Evolutionary conservation across 2,329 filamentous ascomycete species (phyloP).

Genomic region (Thelonectria rubi): DNA sequence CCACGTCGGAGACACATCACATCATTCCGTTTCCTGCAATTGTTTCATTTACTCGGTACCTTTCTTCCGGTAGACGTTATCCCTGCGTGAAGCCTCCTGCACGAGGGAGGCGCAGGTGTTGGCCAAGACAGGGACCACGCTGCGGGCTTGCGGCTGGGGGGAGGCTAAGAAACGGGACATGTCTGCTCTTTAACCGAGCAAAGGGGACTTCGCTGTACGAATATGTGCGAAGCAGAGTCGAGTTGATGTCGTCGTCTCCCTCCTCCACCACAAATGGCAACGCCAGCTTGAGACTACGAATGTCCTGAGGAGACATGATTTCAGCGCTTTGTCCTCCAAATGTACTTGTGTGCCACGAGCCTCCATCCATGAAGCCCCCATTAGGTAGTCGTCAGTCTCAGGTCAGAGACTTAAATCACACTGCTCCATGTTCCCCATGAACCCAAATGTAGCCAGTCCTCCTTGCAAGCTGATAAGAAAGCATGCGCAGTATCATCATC

Average conservation of each 20-base stretch:
- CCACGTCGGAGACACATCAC: constrained; percentile 14
- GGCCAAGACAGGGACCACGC: too few species aligned
- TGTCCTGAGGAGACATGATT: background rate
- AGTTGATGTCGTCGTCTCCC: background rate
- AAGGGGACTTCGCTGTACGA: background rate
- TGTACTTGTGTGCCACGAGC: background rate
- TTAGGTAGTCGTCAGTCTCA: background rate
- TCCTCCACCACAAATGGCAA: background rate
- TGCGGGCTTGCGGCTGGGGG: too few species aligned
- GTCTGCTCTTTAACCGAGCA: background rate
- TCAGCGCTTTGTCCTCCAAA: background rate
- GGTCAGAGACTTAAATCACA: too few species aligned
- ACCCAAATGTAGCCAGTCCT: background rate
- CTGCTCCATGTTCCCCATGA: too few species aligned
- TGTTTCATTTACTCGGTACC: constrained; percentile 14
- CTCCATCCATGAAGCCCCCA: background rate
- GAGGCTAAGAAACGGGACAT: too few species aligned
- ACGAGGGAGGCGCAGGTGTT: background rate
- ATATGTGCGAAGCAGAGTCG: too few species aligned
- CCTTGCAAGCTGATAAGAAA: background rate
- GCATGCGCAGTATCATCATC: background rate
- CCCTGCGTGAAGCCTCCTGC: background rate
- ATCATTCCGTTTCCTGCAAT: constrained; percentile 9
- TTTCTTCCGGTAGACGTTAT: background rate
- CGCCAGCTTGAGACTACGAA: background rate